Base-by-base conservation (phyloP, 139 green algal species). In the Chlamydomonas eustigma region DNA sequence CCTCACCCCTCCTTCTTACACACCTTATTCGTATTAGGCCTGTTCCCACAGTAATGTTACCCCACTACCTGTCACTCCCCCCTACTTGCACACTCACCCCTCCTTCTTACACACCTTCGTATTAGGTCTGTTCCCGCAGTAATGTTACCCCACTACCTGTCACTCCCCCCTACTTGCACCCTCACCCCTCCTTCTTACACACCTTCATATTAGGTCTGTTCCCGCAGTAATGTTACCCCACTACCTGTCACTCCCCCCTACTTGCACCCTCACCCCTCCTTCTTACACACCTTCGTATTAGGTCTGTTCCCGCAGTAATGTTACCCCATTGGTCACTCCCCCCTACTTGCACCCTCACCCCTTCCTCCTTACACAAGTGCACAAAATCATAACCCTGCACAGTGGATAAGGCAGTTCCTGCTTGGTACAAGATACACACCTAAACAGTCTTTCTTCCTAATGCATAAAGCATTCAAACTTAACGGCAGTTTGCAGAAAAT, bases 271-370 rank as follows among this genome's bases (percentile, higher is more conserved):
- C 30, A 98, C 92, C 32, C 88, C 89, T 25, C 94, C 81, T 33
- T 94, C 74, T 33, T 76, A n/a, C n/a, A n/a, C n/a, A 58, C 44
- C 44, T 58, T 58, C 92, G 79, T 25, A 96, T 83, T 44, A 98
- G 88, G 74, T 98, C 94, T 0, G 92, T 97, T 32, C 92, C 88
- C 0, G 94, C 92, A 1, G 88, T 95, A 85, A 99, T 98, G 91
- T 99, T 99, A 65, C 96, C 96, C 95, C 93, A 98, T 84, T 99
- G 96, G 87, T 99, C 96, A 71, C 87, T 95, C 39, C 96, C 96
- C 35, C 96, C 95, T 8, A 97, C 83, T 84, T 92, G 90, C 73
- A 98, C 90, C 2, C 84, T 79, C 30, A 98, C 92, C 32, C 88
- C 89, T 25, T 95, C 81, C 33, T 94, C 74, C 33, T 76, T 51